phyloP scores from a whole-genome alignment of 164 flowering plant genomes.

The Brasenia schreberi region DNA sequence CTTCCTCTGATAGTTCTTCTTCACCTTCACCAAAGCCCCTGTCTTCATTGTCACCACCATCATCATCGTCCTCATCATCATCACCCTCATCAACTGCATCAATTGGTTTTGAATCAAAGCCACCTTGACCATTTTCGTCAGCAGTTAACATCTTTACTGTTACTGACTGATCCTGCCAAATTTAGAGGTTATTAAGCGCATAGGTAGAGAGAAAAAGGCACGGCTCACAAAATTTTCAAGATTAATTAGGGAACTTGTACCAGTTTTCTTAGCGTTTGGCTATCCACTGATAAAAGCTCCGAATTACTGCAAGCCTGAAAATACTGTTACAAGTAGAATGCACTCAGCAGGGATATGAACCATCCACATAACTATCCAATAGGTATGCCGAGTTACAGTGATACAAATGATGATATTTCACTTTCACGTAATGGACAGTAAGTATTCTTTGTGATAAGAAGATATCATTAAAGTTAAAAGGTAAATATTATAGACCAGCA shows the following conservation, averaged over 20 bases:
- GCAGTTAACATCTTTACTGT: not conserved
- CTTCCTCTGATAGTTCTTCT: conserved; percentile 23
- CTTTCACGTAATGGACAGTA: too few species aligned
- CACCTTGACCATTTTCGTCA: not conserved
- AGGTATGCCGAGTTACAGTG: too few species aligned
- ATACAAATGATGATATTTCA: too few species aligned
- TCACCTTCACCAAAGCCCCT: conserved; percentile 26
- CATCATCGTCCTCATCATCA: conserved; percentile 9
- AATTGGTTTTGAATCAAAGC: conserved; percentile 10
- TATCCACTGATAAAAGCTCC: not conserved
- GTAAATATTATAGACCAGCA: too few species aligned
- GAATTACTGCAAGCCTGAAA: not conserved
- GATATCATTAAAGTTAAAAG: too few species aligned
- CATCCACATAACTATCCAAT: not conserved
- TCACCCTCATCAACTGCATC: conserved; percentile 16
- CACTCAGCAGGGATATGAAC: not conserved
- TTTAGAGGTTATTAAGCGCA: not conserved
- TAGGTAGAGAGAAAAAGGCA: not conserved
- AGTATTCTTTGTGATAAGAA: too few species aligned
- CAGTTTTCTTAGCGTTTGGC: not conserved
- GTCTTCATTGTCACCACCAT: conserved; percentile 17
- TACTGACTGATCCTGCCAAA: not conserved
- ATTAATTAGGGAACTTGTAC: not conserved
- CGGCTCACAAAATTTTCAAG: not conserved
- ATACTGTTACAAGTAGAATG: not conserved